A percentile compares a stretch with the other conserved stretches of the same genome.
Conservation (phyloP, 768 basidiomycete genomes). For the Suillus lakei region DNA sequence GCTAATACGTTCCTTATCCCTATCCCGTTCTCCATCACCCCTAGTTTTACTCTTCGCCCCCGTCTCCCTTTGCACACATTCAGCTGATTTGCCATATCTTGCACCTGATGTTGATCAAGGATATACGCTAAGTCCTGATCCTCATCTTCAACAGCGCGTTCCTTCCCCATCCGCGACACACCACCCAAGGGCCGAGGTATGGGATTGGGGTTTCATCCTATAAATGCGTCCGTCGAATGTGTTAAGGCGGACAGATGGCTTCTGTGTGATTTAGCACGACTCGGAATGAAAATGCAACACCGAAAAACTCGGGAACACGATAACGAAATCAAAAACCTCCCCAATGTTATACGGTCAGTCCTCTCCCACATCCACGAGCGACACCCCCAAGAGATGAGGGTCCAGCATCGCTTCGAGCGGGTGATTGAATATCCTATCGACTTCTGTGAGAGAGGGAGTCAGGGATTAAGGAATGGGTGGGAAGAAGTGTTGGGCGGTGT, state of each 20-base stretch:
- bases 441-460: slow-evolving; percentile 65
- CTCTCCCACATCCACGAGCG: slow-evolving; percentile 61
- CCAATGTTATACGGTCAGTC: slow-evolving; percentile 78
- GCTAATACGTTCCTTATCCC: slow-evolving; percentile 67
- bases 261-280: slow-evolving; percentile 42
- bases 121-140: no score
- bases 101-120: no score
- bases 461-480: slow-evolving; percentile 51
- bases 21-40: slow-evolving; percentile 45
- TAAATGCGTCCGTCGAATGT: slow-evolving; percentile 60
- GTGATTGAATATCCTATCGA: slow-evolving; percentile 80
- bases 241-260: slow-evolving; percentile 50
- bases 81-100: no score
- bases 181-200: no score
- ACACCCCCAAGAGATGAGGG: slow-evolving; percentile 49
- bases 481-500: slow-evolving; percentile 13
- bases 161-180: no score
- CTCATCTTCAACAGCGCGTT: no score
- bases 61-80: no score
- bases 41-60: slow-evolving; percentile 36
- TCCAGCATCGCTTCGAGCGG: slow-evolving; percentile 77
- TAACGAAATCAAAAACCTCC: slow-evolving; percentile 40
- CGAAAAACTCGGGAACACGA: background rate
- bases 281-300: slow-evolving; percentile 3
- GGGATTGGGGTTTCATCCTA: no score